phyloP scores from a whole-genome alignment of 1,284 basidiomycete genomes.

The Bothia castanella region DNA sequence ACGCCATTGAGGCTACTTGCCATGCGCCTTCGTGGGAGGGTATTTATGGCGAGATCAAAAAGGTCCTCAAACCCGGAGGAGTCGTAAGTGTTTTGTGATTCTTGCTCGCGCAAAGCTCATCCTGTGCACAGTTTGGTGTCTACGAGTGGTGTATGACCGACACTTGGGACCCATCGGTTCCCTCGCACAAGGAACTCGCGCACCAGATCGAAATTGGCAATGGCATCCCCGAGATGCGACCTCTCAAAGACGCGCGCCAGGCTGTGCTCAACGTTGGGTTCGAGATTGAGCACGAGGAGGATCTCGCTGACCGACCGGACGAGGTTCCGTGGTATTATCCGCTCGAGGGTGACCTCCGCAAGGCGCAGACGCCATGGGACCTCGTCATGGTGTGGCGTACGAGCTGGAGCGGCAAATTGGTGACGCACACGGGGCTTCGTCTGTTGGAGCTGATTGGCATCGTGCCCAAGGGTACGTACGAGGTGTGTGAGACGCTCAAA shows the following conservation, averaged over 20 bases:
- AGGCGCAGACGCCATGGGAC: constrained; percentile 95
- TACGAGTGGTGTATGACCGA: constrained; percentile 99
- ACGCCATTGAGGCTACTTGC: constrained; percentile 97
- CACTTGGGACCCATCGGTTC: constrained; percentile 82
- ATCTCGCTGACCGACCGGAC: constrained; percentile 86
- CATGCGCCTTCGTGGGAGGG: constrained; percentile 96
- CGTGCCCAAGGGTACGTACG: constrained; percentile 89
- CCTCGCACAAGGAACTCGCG: constrained; percentile 87
- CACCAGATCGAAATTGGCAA: constrained; percentile 92
- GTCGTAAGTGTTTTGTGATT: constrained; percentile 54
- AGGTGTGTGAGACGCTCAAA: constrained; percentile 89
- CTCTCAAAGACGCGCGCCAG: constrained; percentile 65
- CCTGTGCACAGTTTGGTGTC: constrained; percentile 75
- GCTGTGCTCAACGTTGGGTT: constrained; percentile 88
- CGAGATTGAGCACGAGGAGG: constrained; percentile 88
- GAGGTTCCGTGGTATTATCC: constrained; percentile 94
- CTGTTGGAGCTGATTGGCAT: constrained; percentile 76
- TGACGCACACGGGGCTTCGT: constrained; percentile 82
- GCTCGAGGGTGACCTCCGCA: constrained; percentile 86
- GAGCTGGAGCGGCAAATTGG: constrained; percentile 81
- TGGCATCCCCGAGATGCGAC: constrained; percentile 97
- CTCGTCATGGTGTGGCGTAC: constrained; percentile 85
- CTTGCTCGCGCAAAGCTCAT: constrained; percentile 2
- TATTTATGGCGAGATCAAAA: constrained; percentile 91
- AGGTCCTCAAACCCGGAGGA: constrained; percentile 96